Percentiles rank a stretch among this genome's conserved stretches.
Evolutionary conservation across 163 green algal species (phyloP).

Genomic region (Coccomyxa subellipsoidea): DNA sequence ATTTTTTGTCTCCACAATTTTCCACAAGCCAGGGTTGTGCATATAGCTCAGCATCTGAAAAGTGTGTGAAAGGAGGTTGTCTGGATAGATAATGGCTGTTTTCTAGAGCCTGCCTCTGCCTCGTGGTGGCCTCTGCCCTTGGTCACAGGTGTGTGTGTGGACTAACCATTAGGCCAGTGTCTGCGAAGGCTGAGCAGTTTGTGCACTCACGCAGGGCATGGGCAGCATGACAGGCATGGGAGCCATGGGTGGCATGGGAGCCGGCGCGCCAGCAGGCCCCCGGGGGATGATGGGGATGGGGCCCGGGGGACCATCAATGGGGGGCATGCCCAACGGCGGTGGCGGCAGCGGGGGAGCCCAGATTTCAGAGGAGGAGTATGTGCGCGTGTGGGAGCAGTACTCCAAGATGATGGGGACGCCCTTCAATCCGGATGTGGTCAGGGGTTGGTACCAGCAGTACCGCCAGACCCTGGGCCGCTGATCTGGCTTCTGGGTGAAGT

Average conservation of each 20-base stretch:
- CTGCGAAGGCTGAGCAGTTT: no score
- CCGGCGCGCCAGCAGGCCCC: neutral
- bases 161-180: no score
- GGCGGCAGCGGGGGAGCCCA: neutral
- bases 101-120: no score
- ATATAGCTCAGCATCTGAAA: no score
- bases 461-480: neutral
- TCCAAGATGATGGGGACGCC: constrained; percentile 12
- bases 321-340: neutral
- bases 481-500: neutral
- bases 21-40: no score
- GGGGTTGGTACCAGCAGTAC: constrained; percentile 18
- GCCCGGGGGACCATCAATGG: neutral
- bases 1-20: neutral
- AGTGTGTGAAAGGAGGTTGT: no score
- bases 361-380: constrained; percentile 18
- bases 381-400: constrained; percentile 20
- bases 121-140: no score
- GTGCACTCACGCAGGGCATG: no score
- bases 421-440: constrained; percentile 7
- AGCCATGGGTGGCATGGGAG: neutral
- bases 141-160: no score
- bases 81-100: no score
- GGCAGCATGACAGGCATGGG: neutral
- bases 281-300: neutral